phyloP scores from a whole-genome alignment of 176 grass and related monocot species.

The Avena atlantica region DNA sequence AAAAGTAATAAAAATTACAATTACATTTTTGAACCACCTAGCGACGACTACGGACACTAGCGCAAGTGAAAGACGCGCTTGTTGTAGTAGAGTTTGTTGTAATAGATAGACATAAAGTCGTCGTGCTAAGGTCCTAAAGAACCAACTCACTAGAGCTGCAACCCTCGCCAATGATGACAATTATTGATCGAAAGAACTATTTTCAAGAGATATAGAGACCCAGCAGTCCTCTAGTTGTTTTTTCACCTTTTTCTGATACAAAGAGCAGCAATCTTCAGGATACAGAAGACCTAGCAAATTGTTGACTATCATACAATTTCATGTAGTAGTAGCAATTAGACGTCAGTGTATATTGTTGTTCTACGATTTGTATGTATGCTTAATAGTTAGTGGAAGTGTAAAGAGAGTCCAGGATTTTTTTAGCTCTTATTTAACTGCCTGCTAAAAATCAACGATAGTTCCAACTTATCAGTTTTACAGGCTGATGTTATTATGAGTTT shows the following conservation, averaged over 20 bases:
- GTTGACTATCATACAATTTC: constrained; percentile 5
- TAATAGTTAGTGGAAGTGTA: neutral
- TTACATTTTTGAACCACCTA: no score
- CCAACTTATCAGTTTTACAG: neutral
- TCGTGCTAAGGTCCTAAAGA: no score
- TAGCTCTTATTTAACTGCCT: neutral
- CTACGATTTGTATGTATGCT: neutral
- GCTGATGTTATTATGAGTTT: no score
- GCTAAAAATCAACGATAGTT: no score
- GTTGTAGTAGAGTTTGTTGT: no score
- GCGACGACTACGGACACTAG: no score
- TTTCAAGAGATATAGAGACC: constrained; percentile 83
- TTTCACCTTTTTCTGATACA: neutral
- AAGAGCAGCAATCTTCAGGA: neutral
- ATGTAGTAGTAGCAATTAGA: neutral
- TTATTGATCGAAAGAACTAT: constrained; percentile 9
- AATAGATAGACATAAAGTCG: no score
- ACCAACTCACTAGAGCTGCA: no score
- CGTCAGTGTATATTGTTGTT: neutral
- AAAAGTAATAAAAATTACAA: no score
- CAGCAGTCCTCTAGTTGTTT: constrained; percentile 57
- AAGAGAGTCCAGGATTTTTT: neutral
- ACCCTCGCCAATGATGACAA: no score
- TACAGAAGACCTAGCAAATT: neutral
- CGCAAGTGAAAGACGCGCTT: no score